Evolutionary conservation across 768 basidiomycete species (phyloP), one percentile per base, ranked within the genome.

Genomic region (Tulasnella sp.): DNA sequence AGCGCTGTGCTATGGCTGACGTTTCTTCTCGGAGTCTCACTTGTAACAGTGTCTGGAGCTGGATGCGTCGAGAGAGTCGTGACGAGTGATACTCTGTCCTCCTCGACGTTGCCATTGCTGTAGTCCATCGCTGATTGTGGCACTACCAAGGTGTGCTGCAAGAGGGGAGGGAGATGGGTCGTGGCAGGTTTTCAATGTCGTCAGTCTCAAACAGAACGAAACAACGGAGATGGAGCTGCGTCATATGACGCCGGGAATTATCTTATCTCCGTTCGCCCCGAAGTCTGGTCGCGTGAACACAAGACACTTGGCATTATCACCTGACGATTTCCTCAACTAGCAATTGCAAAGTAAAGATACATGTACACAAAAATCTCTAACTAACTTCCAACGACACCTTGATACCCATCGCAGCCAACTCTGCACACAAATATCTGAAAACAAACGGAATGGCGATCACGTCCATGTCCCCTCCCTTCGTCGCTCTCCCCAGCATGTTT

Each of bases 371-470:
- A n/a, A 49, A 22, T 49, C 15, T 58, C 29, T 64, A 64, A 64
- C 29, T 64, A 34, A 64, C 69, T 69, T 93, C 90, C 70, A 99
- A 83, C 69, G 93, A 93, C 71, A 99, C 88, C 42, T 92, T 89
- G 80, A 99, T 98, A 67, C 97, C 97, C 97, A 99, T 99, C 22
- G 94, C 92, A n/a, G 96, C 96, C 79, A 99, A 85, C 84, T 99
- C 97, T 2, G 96, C 93, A 81, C 96, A 96, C 14, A 98, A 87
- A 85, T 96, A 94, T 70, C 94, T 87, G 84, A 97, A 97, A 71
- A 97, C 96, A 81, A 93, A 98, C 8, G 97, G 97, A 29, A 99
- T 88, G 15, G 97, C 97, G 72, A 99, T 90, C 68, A 99, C 91
- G 83, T 98, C 97, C 82, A 99, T 89, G 79, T 95, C 90, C 19